Evolutionary conservation across 768 basidiomycete species (phyloP), one percentile per base, ranked within the genome.

Genomic region (Naematelia aurantialba): DNA sequence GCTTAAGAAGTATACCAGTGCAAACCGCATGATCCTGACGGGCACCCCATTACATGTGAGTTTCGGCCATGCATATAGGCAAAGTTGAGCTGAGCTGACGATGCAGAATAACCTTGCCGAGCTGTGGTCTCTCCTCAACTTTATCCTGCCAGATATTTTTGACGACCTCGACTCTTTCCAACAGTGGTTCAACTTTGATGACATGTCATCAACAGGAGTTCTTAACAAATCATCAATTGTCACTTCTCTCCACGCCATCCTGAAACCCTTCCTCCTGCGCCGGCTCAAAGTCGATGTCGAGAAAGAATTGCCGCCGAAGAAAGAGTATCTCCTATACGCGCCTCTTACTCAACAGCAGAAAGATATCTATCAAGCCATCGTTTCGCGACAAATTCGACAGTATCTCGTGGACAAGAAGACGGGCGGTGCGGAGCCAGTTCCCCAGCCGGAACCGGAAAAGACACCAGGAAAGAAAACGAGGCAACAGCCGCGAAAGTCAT

Each of bases 251-350:
- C 92, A 96, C 74, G 84, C 85, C 1, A 93, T 99, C 68, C 84
- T 99, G 50, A 91, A 92, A 66, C 96, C 96, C 1, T 99, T 98
- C 82, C 83, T 98, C 26, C 82, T 98, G 0, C 85, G 96, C 11
- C 85, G 96, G 11, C 81, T 97, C 57, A 98, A 98, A 76, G 85
- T 80, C 4, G 96, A 99, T 66, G 94, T 98, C 8, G 92, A 97
- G 79, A 82, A 83, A 56, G 88, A 82, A 24, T 79, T 98, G 3
- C 96, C 96, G 0, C 90, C 77, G 0, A 81, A 80, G 68, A 92
- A 92, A 76, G 90, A 92, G 76, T 99, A 99, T 67, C 85, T 97
- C 1, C 82, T 98, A 0, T 94, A 93, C 60, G 91, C 91, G 0
- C 91, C 92, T 0, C 80, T 97, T 5, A 96, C 86, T 55, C 79